Evolutionary conservation across 371 early-diverging fungal genomes (phyloP), one percentile per base, ranked within the genome.

Genomic region (Circinella umbellata): DNA sequence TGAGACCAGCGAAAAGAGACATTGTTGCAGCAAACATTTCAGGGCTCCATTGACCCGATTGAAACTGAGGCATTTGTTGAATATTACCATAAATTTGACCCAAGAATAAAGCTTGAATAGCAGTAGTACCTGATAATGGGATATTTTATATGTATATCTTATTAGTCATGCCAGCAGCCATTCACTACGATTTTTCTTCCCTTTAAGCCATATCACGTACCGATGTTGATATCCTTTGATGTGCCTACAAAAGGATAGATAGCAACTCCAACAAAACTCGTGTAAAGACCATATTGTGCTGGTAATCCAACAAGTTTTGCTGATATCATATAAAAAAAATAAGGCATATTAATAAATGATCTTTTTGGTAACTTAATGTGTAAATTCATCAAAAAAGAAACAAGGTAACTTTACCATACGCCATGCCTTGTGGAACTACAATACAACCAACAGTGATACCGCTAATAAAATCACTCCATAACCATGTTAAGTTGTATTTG

Each of bases 231-330:
- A 69, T 95, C 96, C 74, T 94, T 93, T 39, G 92, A 89, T 0
- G 96, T 94, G n/a, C 93, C 95, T 71, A 95, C 87, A 64, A 94
- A 75, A 63, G 88, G 85, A 77, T 96, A 96, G 18, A 94, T 64
- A 37, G 92, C 77, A 17, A 88, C 84, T 37, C 97, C 95, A 38
- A 94, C 78, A 74, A 94, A 91, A 62, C 92, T 86, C 53, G 95
- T 90, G 81, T 97, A 97, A n/a, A 97, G 85, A 1, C 97, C 97
- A 76, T 90, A 93, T 65, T 93, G 86, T 51, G 92, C 88, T n/a
- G 95, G 93, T 36, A 97, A 76, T 34, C 83, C 84, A 1, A 95
- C 96, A 4, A 97, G 79, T 76, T 90, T 93, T 17, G 97, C 83
- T 83, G 74, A 51, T 13, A 51, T 51, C 8, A 51, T 51, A n/a